phyloP scores from a whole-genome alignment of 2,329 filamentous ascomycete genomes.

The Aspergillus aculeatus region DNA sequence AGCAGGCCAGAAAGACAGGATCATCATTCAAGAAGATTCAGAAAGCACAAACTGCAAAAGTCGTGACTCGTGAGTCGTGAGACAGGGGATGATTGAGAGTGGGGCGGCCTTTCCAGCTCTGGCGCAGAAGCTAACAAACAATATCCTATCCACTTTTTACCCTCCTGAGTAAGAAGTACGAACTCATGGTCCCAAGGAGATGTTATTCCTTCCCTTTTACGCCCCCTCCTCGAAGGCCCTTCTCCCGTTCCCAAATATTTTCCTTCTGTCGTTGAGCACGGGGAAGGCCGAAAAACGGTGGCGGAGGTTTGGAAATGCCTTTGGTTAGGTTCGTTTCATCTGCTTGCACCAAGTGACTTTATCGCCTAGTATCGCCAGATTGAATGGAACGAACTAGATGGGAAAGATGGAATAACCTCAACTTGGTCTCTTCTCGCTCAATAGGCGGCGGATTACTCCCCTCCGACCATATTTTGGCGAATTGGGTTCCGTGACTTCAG shows the following conservation, averaged over 20 bases:
- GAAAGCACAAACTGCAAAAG: no score
- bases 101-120: not conserved
- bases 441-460: not conserved
- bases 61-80: not conserved
- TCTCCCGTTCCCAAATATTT: not conserved
- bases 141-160: slow-evolving; percentile 1
- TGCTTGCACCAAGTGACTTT: not conserved
- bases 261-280: not conserved
- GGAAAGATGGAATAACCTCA: not conserved
- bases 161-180: slow-evolving; percentile 5
- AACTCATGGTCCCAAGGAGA: not conserved
- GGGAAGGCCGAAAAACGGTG: not conserved
- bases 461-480: not conserved
- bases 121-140: not conserved
- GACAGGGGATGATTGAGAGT: slow-evolving; percentile 7
- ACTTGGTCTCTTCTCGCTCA: not conserved
- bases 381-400: not conserved
- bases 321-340: not conserved
- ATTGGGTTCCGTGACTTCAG: not conserved
- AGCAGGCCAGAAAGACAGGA: not conserved
- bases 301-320: not conserved
- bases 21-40: not conserved
- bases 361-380: not conserved
- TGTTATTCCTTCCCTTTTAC: not conserved
- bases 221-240: not conserved